phyloP scores from a whole-genome alignment of 441 rosid genomes.

The Cnidoscolus chayamansa region DNA sequence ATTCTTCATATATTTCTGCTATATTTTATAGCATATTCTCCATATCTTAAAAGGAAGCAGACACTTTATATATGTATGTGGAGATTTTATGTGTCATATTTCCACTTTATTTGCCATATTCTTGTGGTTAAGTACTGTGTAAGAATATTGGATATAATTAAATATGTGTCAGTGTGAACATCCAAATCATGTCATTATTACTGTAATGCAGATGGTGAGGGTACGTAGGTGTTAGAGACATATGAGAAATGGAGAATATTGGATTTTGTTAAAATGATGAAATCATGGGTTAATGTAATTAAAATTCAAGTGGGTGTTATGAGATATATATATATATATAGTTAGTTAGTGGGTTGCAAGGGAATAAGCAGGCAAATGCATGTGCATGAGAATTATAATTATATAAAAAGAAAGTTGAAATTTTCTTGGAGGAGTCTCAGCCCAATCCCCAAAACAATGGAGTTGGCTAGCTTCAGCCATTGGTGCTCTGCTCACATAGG shows the following conservation, averaged over 20 bases:
- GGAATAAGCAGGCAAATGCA: conserved; percentile 24
- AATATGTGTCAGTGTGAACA: too few species aligned
- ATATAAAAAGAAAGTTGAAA: too few species aligned
- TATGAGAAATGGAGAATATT: too few species aligned
- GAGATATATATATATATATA: too few species aligned
- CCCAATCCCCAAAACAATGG: conserved; percentile 15
- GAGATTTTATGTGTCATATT: not conserved
- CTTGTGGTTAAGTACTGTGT: not conserved
- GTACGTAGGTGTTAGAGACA: too few species aligned
- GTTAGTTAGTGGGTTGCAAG: not conserved
- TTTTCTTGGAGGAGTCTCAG: not conserved
- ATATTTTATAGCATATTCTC: conserved; percentile 10
- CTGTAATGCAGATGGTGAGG: too few species aligned
- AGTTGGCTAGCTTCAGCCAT: too few species aligned
- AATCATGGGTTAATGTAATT: too few species aligned
- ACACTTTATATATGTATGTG: conserved; percentile 4
- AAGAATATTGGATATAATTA: not conserved
- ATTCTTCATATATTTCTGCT: not conserved
- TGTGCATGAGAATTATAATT: conserved; percentile 16
- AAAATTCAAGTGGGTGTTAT: too few species aligned
- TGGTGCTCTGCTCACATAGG: too few species aligned
- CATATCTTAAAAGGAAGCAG: conserved; percentile 10
- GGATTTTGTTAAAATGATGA: too few species aligned
- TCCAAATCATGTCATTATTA: too few species aligned
- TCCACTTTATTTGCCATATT: conserved; percentile 14